These are phyloP conservation scores for Wolfiporia cocos DNA, from an alignment of 1,284 basidiomycete species.

Conservation along the genomic window DNA sequence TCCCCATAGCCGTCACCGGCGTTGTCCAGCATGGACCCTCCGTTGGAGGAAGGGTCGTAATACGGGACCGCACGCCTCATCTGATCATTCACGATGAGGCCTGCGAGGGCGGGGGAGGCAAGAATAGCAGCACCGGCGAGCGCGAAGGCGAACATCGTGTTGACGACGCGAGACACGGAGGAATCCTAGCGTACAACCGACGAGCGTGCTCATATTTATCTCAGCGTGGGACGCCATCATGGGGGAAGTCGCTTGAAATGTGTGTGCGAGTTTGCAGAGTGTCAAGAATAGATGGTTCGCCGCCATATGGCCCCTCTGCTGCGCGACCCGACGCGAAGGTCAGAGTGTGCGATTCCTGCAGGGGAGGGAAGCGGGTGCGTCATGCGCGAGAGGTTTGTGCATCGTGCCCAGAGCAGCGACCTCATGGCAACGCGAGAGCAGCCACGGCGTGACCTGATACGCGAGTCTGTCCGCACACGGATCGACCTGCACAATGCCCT, in stretches of 20 bases:
- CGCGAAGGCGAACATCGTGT: slow-evolving; percentile 3
- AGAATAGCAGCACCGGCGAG: slow-evolving; percentile 1
- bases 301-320: not conserved
- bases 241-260: not conserved
- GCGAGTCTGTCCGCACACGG: too few relatives aligned
- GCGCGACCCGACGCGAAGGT: too few relatives aligned
- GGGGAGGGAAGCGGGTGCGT: too few relatives aligned
- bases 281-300: not conserved
- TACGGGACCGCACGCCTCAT: slow-evolving; percentile 27
- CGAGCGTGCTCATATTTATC: not conserved
- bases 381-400: too few relatives aligned
- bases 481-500: too few relatives aligned
- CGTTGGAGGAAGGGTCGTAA: slow-evolving; percentile 36
- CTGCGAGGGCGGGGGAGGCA: not conserved
- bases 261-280: not conserved
- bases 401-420: too few relatives aligned
- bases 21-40: slow-evolving; percentile 49
- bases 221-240: too few relatives aligned
- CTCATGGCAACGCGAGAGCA: too few relatives aligned
- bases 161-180: not conserved
- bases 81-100: not conserved
- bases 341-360: too few relatives aligned
- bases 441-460: too few relatives aligned
- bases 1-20: slow-evolving; percentile 50
- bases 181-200: not conserved